Base-by-base conservation (phyloP, 805 yeast genomes). In the Saturnispora silvae region DNA sequence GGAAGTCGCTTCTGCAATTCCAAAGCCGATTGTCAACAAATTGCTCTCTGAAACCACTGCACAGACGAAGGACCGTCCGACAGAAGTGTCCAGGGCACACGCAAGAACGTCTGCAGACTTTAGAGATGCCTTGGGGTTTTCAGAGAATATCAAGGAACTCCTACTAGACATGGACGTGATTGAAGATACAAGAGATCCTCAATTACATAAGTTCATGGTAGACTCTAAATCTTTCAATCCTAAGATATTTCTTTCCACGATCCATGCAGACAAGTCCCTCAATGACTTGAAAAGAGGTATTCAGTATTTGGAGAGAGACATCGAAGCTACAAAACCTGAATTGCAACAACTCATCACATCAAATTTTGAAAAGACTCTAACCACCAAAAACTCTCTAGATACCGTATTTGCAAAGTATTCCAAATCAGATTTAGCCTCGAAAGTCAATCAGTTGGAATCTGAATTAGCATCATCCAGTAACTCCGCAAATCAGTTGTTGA, bases 281-380 rank as follows among this genome's bases (percentile, higher is more conserved):
- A 65, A 64, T 13, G 68, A 75, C 25, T 53, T 80, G 30, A 56
- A 61, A 20, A 47, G 53, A 5, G 69, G 79, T 1, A 59, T 77
- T 38, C 67, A 61, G 24, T 59, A 53, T 35, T 54, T 79, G 34
- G 77, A 76, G 39, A 44, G 51, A 18, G 64, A 72, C 16, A 65
- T 79, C 23, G 60, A 64, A 5, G 55, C 63, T 2, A 71, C 71
- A 45, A 69, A 75, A 27, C 61, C 64, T 7, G 69, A 68, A 15
- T 53, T 77, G 47, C 67, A 70, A 40, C 48, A 52, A 13, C 53
- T 77, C 29, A 73, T 79, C 13, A 74, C 74, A 45, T 57, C 65
- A 11, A 82, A 81, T 49, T 78, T 75, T 46, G 69, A 72, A 37
- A 65, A 68, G 45, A 80, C 78, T 44, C 82, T 81, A 23, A 70